Base-by-base conservation (phyloP, 2,329 filamentous ascomycete genomes). In the Aspergillus sp. region DNA sequence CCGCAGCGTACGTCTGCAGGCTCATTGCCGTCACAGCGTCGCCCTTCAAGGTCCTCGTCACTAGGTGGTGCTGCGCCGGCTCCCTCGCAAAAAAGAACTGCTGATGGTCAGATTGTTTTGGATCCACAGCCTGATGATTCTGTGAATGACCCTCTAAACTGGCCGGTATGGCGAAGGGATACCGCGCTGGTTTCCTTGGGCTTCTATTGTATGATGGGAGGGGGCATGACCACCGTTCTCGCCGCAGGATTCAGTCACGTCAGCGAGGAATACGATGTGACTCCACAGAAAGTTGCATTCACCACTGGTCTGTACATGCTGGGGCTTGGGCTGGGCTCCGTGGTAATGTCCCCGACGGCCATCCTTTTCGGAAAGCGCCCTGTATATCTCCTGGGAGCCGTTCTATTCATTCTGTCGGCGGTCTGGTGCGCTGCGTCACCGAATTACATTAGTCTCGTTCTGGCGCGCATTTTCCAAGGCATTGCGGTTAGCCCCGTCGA, bases 271-370 rank as follows among this genome's bases (percentile, higher is more conserved):
- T 80, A 82, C 52, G 40, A 71, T 38, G 74, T 94, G 14, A 68
- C 74, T 0, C 75, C 82, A 11, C 74, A 85, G 17, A 62, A 73
- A 32, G 86, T 95, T 3, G 80, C 89, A 2, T 68, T 93, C 36
- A 96, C 89, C 0, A 94, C 88, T 0, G 88, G 88, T 1, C 64
- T 95, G 10, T 95, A 86, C 63, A 95, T 96, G 88, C 71, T 94
- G 74, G 91, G 91, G 0, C 65, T 96, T 24, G 89, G 88, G 1
- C 48, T 95, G 1, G 89, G 89, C 2, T 86, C 79, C 12, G 79
- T 95, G 5, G 53, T 96, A 32, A 80, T 82, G 48, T 91, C 84
- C 0, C 91, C 89, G 0, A 95, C 88, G 0, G 89, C 89, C 17
- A 95, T 96, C 40, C 55, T 95, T 0, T 95, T 67, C 38, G 91